Base-by-base conservation (phyloP, 2,329 filamentous ascomycete species). In the Talaromyces sp. region DNA sequence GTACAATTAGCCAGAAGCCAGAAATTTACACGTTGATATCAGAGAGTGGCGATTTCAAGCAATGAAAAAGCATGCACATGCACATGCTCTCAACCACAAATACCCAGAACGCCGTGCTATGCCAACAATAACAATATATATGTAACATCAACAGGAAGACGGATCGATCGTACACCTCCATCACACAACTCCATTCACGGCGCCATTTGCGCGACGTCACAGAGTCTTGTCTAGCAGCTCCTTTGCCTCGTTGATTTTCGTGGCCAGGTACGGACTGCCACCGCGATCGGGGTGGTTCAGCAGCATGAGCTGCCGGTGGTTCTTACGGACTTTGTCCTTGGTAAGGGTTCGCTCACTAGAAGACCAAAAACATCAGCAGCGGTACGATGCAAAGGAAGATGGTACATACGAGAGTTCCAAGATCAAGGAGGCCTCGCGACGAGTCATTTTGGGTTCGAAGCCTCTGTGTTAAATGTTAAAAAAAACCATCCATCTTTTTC, bases 221-320 rank as follows among this genome's bases (percentile, higher is more conserved):
- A 62, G 62, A 58, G 79, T 81, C 77, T 96, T 97, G 74, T 99
- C 95, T 67, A 99, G 75, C 64, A 98, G 86, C 75, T 98, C 93
- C 78, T 99, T 99, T 43, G 95, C 95, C 77, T 99, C 95, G 78
- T 99, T 99, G 73, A 99, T 89, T 78, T 99, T 99, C 58, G 93
- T 97, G 14, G 95, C 95, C 51, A 99, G 80, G 74, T 98, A 99
- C 8, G 95, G 95, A 73, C 92, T 97, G 43, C 95, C 95, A 66
- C 95, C 95, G 72, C 95, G 89, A 82, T 99, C 95, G 65, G 95
- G 95, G 77, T 99, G 95, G 82, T 99, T 99, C 66, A 96, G 82
- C 60, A 99, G 86, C 93, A 99, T 99, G 67, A 98, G 86, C 58
- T 88, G 91, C 65, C 95, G 89, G 78, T 99, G 95, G 68, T 93